Percentiles rank a stretch among this genome's conserved stretches.
Evolutionary conservation across 2,329 filamentous ascomycete genomes (phyloP).

Genomic region (Fusarium virguliforme): DNA sequence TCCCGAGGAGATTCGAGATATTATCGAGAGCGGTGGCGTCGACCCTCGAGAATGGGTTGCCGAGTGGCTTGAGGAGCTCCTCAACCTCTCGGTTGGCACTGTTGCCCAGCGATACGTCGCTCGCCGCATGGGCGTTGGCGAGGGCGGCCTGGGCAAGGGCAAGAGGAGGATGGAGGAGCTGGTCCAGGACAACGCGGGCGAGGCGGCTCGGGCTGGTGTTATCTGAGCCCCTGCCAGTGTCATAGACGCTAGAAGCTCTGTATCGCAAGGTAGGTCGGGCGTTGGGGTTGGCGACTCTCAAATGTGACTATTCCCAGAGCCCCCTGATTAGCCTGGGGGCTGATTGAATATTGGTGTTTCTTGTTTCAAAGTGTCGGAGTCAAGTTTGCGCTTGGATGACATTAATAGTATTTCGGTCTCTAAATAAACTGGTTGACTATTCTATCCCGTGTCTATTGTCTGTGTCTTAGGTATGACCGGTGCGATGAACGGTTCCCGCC

Average conservation of each 20-base stretch:
- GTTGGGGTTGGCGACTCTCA: slow-evolving; percentile 44
- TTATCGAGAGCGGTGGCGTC: slow-evolving; percentile 81
- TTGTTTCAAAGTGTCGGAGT: slow-evolving; percentile 28
- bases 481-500: slow-evolving; percentile 52
- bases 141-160: slow-evolving; percentile 76
- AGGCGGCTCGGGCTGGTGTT: slow-evolving; percentile 72
- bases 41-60: slow-evolving; percentile 98
- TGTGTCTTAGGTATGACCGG: slow-evolving; percentile 22
- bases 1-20: slow-evolving; percentile 91
- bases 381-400: slow-evolving; percentile 26
- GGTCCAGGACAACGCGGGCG: slow-evolving; percentile 71
- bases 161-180: slow-evolving; percentile 74
- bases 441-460: slow-evolving; percentile 2
- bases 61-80: slow-evolving; percentile 94
- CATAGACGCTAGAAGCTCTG: slow-evolving; percentile 25
- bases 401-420: slow-evolving; percentile 19
- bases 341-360: slow-evolving; percentile 40
- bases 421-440: slow-evolving; percentile 15
- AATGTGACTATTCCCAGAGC: slow-evolving; percentile 40
- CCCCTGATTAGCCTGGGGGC: slow-evolving; percentile 28
- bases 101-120: slow-evolving; percentile 97
- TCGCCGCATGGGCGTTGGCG: slow-evolving; percentile 94
- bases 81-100: slow-evolving; percentile 84
- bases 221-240: slow-evolving; percentile 56
- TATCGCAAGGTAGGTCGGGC: slow-evolving; percentile 45